Percentiles rank a stretch among this genome's conserved stretches.
Conservation (phyloP, 129 eudicot genomes). For the Flaveria trinervia region DNA sequence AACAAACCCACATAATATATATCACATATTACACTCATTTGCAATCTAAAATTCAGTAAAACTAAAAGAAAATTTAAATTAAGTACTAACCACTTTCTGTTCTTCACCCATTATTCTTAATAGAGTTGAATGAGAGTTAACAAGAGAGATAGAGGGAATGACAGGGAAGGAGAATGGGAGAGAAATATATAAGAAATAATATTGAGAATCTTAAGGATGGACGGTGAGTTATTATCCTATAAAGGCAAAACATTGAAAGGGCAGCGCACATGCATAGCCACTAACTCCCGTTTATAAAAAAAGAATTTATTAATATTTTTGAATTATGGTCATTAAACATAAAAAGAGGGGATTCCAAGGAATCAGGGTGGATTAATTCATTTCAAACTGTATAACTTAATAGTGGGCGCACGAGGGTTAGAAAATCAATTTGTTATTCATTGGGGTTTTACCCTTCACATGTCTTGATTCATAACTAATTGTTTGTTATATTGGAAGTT, state of each 20-base stretch:
- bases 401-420: no score
- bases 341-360: slow-evolving; percentile 43
- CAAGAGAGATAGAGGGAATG: slow-evolving; percentile 12
- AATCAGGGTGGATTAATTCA: slow-evolving; percentile 29
- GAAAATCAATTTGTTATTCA: no score
- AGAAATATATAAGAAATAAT: slow-evolving; percentile 41
- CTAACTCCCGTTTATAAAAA: slow-evolving; percentile 40
- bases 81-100: slow-evolving; percentile 59
- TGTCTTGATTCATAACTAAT: no score
- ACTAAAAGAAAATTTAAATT: neutral
- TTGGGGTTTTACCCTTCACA: no score
- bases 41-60: neutral
- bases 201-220: slow-evolving; percentile 43
- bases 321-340: slow-evolving; percentile 29
- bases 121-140: neutral
- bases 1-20: slow-evolving; percentile 14
- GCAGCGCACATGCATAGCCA: slow-evolving; percentile 81
- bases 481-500: no score
- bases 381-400: neutral
- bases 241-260: slow-evolving; percentile 61
- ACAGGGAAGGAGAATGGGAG: slow-evolving; percentile 23
- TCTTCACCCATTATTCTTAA: slow-evolving; percentile 76
- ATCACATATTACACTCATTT: neutral
- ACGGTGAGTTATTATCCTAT: slow-evolving; percentile 61
- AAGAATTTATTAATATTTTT: slow-evolving; percentile 29